These are phyloP conservation scores for Przewalskia tangutica DNA, from an alignment of 257 asterid species.

Conservation along the genomic window DNA sequence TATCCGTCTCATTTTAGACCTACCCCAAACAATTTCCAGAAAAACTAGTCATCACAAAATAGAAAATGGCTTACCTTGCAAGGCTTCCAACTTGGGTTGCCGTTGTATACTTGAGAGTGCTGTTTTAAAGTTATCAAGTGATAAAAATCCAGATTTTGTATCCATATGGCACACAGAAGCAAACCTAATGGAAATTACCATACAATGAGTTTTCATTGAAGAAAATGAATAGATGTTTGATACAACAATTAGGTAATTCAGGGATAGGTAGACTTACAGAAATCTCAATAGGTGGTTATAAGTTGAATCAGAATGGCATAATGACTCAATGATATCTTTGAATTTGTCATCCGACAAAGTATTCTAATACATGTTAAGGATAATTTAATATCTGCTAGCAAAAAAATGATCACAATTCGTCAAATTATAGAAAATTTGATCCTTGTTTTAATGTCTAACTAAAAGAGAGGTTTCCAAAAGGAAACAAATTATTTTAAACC, in stretches of 20 bases:
- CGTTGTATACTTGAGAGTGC: slow-evolving; percentile 62
- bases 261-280: slow-evolving; percentile 50
- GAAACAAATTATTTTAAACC: background rate
- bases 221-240: background rate
- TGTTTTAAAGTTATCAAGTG: slow-evolving; percentile 56
- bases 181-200: slow-evolving; percentile 37
- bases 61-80: slow-evolving; percentile 43
- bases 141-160: slow-evolving; percentile 38
- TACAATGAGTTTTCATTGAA: slow-evolving; percentile 7
- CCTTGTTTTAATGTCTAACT: background rate
- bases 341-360: slow-evolving; percentile 51
- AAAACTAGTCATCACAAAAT: background rate
- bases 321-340: slow-evolving; percentile 47
- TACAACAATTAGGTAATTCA: background rate
- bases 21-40: background rate
- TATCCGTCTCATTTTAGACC: background rate
- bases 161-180: slow-evolving; percentile 62
- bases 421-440: background rate
- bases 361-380: slow-evolving; percentile 64
- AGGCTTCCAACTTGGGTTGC: slow-evolving; percentile 77
- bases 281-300: slow-evolving; percentile 56
- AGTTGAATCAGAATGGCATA: slow-evolving; percentile 56
- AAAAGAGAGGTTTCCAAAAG: background rate
- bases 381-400: background rate
- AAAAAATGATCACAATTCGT: background rate